Base-by-base conservation (phyloP, 202 grass and related monocot species). In the Dendrocalamus latiflorus region DNA sequence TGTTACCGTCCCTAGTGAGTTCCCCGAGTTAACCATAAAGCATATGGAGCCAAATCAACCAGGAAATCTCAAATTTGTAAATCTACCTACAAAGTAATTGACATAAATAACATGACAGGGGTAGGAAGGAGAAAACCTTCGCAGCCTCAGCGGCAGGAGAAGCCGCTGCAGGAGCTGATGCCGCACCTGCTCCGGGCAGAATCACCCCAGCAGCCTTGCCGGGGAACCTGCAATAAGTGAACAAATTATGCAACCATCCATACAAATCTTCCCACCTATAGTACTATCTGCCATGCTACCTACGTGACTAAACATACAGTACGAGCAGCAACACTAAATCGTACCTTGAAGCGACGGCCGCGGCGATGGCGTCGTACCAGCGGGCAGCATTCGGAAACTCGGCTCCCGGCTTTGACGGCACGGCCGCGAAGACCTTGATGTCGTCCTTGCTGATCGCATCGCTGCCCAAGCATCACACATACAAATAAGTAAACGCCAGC, bases 381-480 rank as follows among this genome's bases (percentile, higher is more conserved):
- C 93, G 77, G 61, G 80, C 72, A 66, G 88, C 91, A 59, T 91
- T 91, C 4, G 85, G 85, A 70, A 92, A 98, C 79, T 81, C 85
- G 0, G 77, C 86, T 49, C 91, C 88, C 14, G 91, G 96, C 67
- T 90, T 98, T 4, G 91, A 59, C 6, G 86, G 80, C 20, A 93
- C 88, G 1, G 87, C 89, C 0, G 83, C 91, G 68, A 93, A 95
- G 42, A 98, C 91, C 85, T 86, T 98, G 44, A 93, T 24, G 36
- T 95, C 95, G 53, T 98, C 93, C 83, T 95, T 98, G 70, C 81
- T 91, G 67, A 98, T 92, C 54, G 1, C 68, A 77, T 89, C 75
- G 17, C 96, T 94, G 33, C 41, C 39, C 15, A 53, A 17, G 18
- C 41, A 86, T 43, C 4, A 44, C 8, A 81, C 0, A 24, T 1